A percentile compares a stretch with the other conserved stretches of the same genome.
phyloP scores from a whole-genome alignment of 2,329 filamentous ascomycete genomes.

The Clonostachys rhizophaga region DNA sequence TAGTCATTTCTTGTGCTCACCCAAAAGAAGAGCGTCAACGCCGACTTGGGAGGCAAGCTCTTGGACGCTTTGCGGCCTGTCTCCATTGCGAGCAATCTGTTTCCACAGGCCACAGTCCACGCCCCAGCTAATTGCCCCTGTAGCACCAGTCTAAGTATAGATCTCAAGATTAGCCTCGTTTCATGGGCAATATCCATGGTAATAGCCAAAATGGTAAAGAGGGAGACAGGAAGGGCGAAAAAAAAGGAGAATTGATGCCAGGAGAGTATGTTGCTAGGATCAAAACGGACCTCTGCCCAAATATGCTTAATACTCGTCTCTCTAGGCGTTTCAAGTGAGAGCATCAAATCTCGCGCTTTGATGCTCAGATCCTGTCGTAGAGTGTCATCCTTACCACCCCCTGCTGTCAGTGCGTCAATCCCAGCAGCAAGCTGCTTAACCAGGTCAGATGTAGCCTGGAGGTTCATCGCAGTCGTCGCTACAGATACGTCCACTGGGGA shows the following conservation, averaged over 20 bases:
- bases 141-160: conserved; percentile 6
- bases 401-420: background rate
- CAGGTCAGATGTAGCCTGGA: conserved; percentile 4
- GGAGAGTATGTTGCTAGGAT: no score
- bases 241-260: no score
- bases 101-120: conserved; percentile 25
- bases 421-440: conserved; percentile 4
- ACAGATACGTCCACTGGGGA: conserved; percentile 7
- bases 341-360: conserved; percentile 18
- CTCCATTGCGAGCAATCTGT: conserved; percentile 20
- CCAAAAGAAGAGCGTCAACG: conserved; percentile 16
- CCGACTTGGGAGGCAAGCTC: conserved; percentile 18
- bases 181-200: no score
- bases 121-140: conserved; percentile 14
- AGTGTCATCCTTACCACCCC: conserved; percentile 3
- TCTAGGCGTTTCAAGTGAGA: conserved; percentile 30
- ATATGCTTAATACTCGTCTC: conserved; percentile 36
- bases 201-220: no score
- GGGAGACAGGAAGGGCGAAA: no score
- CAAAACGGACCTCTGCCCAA: conserved; percentile 26
- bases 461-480: conserved; percentile 7
- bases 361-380: conserved; percentile 18
- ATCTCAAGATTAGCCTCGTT: background rate
- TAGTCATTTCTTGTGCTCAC: conserved; percentile 8
- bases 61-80: conserved; percentile 16